phyloP scores from a whole-genome alignment of 148 eudicot genomes.

The Talinum fruticosum region DNA sequence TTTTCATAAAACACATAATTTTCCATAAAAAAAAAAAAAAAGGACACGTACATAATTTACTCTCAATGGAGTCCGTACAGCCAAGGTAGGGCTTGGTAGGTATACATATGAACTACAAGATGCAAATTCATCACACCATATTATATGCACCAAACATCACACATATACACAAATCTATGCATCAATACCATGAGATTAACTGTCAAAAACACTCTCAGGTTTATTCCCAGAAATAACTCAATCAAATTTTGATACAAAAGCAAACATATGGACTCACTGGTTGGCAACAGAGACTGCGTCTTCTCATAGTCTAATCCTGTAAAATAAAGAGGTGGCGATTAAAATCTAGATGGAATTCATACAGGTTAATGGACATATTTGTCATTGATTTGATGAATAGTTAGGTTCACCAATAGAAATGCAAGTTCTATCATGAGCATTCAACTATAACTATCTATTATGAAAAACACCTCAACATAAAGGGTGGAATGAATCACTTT shows the following conservation, averaged over 20 bases:
- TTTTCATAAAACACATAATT: not conserved
- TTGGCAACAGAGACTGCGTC: not conserved
- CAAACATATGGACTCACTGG: not conserved
- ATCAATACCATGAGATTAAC: not conserved
- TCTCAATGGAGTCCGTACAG: not conserved
- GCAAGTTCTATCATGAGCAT: not conserved
- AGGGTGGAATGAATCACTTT: not conserved
- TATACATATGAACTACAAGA: not conserved
- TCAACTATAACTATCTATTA: not conserved
- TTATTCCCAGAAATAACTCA: not conserved
- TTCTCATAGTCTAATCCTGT: slow-evolving; percentile 23
- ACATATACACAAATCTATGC: not conserved
- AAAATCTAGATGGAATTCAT: not conserved
- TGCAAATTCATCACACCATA: not conserved
- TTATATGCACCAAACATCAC: slow-evolving; percentile 2
- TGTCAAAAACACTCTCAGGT: not conserved
- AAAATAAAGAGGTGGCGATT: not conserved
- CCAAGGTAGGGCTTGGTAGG: not conserved
- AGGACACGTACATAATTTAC: not conserved
- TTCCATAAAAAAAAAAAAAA: no score
- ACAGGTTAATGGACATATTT: not conserved
- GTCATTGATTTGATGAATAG: not conserved
- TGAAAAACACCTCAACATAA: not conserved
- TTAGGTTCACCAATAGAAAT: not conserved
- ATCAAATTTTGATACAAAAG: slow-evolving; percentile 6